Evolutionary conservation across 192 early-diverging fungal genomes (phyloP), one percentile per base, ranked within the genome.

Genomic region (Rhizophlyctis rosea): DNA sequence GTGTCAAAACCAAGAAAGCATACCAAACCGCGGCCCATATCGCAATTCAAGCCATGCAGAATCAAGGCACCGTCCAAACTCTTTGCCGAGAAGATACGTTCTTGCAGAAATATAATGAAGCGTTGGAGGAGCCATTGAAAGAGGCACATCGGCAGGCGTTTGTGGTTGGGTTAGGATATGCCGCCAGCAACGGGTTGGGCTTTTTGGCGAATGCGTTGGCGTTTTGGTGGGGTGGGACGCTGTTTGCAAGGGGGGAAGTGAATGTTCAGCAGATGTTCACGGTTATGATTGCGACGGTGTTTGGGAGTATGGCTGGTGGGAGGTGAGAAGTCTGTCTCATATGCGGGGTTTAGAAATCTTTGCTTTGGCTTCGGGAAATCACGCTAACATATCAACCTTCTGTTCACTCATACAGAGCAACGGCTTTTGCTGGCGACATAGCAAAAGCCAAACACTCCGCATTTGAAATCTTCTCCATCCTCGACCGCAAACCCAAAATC

Each of bases 1-100:
- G 80, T 39, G 76, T 73, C 47, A 74, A 76, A 57, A 81, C 76
- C 57, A 81, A 86, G 71, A 73, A 80, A 56, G 85, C 85, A 0
- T 90, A 90, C 59, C 84, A 86, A 62, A 57, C 70, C 13, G 81
- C 86, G 0, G 80, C 81, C 30, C 80, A 85, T 67, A 73, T 88
- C 4, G 90, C 92, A 1, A 87, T 87, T 50, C 93, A 98, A 68
- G 79, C 86, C 27, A 88, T 98, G 57, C 69, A 83, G 62, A 87
- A 87, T 65, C 90, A 96, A 66, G 76, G 86, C 47, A 98, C 94
- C 0, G 89, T 94, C 3, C 82, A 83, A 14, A 81, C 86, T 39
- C 83, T 91, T 60, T 87, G 68, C 36, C 70, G 70, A 23, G 85
- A 92, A 69, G 68, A 74, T 23, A 72, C 73, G 23, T 94, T 96